Evolutionary conservation across 208 protist genomes (phyloP).

Genomic region (Trypanosoma platydactyli): DNA sequence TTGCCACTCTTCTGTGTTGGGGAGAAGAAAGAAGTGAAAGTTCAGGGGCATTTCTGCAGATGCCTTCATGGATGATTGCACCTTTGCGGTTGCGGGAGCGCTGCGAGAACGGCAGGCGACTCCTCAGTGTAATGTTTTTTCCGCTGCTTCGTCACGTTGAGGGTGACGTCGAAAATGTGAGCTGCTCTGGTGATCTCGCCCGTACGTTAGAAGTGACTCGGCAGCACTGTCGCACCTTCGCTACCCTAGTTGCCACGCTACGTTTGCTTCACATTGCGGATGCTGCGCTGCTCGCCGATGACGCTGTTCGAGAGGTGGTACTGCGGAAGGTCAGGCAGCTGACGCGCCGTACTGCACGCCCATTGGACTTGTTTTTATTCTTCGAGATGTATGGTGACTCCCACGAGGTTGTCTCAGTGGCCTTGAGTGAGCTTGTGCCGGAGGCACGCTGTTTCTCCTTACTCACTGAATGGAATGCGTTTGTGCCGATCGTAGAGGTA

Average conservation of each 20-base stretch:
- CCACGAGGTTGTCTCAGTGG: slow-evolving; percentile 5
- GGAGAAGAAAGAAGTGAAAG: neutral
- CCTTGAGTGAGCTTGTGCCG: slow-evolving; percentile 21
- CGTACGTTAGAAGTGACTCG: slow-evolving; percentile 14
- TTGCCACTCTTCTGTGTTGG: neutral
- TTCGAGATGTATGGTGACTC: slow-evolving; percentile 29
- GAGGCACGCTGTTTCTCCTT: slow-evolving; percentile 20
- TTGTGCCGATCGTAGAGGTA: slow-evolving; percentile 23
- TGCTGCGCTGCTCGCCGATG: slow-evolving; percentile 10
- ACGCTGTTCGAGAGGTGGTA: slow-evolving; percentile 13
- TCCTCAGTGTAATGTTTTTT: slow-evolving; percentile 18
- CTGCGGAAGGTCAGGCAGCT: slow-evolving; percentile 30
- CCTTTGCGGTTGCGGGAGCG: slow-evolving; percentile 19
- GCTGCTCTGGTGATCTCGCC: neutral
- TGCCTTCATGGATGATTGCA: slow-evolving; percentile 24
- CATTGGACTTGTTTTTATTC: slow-evolving; percentile 30
- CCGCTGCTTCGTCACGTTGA: slow-evolving; percentile 5
- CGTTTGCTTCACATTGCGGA: slow-evolving; percentile 7
- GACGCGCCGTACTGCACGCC: slow-evolving; percentile 22
- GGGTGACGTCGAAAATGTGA: neutral
- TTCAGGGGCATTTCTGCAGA: neutral
- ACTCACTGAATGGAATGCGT: neutral
- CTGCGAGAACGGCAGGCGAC: slow-evolving; percentile 2
- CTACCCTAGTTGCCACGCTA: slow-evolving; percentile 22
- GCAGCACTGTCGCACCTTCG: slow-evolving; percentile 31